Conservation (phyloP, 2,329 filamentous ascomycete species). For the Stemphylium beticola region DNA sequence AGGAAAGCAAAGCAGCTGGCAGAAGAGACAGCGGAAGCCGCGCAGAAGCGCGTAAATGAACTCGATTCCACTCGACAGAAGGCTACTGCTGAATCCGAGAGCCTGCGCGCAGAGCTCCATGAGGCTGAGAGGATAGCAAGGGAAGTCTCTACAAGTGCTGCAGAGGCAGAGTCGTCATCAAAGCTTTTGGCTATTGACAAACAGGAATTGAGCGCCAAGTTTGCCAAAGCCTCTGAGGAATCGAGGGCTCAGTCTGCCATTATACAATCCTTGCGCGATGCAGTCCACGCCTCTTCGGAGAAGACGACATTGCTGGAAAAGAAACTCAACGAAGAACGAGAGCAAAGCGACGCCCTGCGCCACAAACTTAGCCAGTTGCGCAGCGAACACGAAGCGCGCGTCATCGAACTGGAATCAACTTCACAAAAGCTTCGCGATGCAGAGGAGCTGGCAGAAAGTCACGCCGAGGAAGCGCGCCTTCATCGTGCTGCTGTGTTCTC, state of each 20-base stretch:
- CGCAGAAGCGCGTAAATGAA: constrained; percentile 82
- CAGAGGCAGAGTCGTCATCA: constrained; percentile 76
- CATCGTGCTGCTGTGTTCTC: constrained; percentile 83
- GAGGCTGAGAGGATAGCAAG: constrained; percentile 76
- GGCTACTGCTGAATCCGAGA: constrained; percentile 83
- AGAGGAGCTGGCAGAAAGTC: constrained; percentile 85
- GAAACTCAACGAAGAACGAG: constrained; percentile 82
- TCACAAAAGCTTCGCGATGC: constrained; percentile 80
- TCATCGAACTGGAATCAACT: constrained; percentile 75
- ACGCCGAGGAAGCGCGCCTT: constrained; percentile 84
- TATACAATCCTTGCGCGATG: constrained; percentile 76
- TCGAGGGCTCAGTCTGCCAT: constrained; percentile 73
- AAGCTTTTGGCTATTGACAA: constrained; percentile 87
- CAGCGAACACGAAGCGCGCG: constrained; percentile 81
- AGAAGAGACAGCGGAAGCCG: constrained; percentile 83
- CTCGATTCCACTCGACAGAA: constrained; percentile 84
- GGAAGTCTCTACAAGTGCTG: constrained; percentile 77
- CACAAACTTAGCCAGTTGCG: constrained; percentile 77
- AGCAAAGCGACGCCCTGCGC: constrained; percentile 76
- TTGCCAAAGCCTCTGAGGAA: constrained; percentile 70
- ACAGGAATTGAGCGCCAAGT: constrained; percentile 72
- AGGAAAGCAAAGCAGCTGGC: constrained; percentile 80
- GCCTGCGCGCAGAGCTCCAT: constrained; percentile 83
- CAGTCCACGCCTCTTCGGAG: constrained; percentile 78
- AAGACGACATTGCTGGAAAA: constrained; percentile 78